Evolutionary conservation across 2,329 filamentous ascomycete genomes (phyloP).

Genomic region (Metarhizium sp.): DNA sequence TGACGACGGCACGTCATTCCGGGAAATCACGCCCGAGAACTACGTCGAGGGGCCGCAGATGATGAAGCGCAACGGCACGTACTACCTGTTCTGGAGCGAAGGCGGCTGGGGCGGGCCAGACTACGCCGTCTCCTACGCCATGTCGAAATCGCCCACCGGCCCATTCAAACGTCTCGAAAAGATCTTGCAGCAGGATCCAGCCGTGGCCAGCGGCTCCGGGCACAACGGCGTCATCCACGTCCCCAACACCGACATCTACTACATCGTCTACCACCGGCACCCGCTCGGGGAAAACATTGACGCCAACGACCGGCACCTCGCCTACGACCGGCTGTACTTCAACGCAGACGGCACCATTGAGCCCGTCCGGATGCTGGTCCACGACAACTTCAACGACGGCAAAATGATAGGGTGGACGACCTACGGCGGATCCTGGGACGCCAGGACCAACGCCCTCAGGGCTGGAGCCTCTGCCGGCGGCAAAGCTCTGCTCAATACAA

Average conservation of each 20-base stretch:
- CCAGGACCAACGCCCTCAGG: constrained; percentile 12
- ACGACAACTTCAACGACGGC: constrained; percentile 32
- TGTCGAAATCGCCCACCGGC: constrained; percentile 25
- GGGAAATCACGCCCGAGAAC: constrained; percentile 35
- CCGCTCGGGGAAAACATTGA: constrained; percentile 31
- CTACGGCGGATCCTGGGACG: constrained; percentile 11
- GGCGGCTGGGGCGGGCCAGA: constrained; percentile 38
- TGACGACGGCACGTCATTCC: constrained; percentile 27
- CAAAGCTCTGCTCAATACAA: constrained; percentile 24
- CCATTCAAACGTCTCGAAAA: constrained; percentile 31
- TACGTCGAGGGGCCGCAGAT: constrained; percentile 29
- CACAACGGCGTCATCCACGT: constrained; percentile 35
- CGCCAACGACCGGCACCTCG: constrained; percentile 35
- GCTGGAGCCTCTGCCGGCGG: constrained; percentile 10
- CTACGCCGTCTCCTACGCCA: constrained; percentile 37
- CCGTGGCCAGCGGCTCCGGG: constrained; percentile 32
- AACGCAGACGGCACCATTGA: constrained; percentile 31
- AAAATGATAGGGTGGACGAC: constrained; percentile 27
- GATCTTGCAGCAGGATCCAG: constrained; percentile 30
- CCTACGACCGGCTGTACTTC: constrained; percentile 40
- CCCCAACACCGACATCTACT: constrained; percentile 35
- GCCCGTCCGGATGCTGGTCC: constrained; percentile 33
- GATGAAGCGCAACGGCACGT: constrained; percentile 32
- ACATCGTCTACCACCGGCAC: constrained; percentile 36
- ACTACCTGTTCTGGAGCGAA: constrained; percentile 38